Evolutionary conservation across 352 stramenopile species (phyloP), one percentile per base, ranked within the genome.

Genomic region (Phytophthora multivora): DNA sequence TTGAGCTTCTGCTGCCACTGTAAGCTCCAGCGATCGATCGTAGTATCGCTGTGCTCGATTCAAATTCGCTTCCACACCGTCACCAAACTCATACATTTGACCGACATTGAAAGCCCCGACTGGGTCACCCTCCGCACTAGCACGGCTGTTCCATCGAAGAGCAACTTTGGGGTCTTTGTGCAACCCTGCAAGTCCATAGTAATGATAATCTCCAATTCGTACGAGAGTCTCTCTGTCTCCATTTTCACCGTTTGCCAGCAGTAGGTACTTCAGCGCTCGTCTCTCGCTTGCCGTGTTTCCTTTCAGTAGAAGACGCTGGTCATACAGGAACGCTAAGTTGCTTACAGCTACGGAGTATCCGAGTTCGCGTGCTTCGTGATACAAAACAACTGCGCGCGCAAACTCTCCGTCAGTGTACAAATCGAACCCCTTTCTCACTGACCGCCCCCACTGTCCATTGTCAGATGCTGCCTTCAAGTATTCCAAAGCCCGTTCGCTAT

Each of bases 241-340:
- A 49, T 80, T 89, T 36, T 65, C 51, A 6, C 61, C 41, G 12
- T 54, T 70, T 11, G 84, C 63, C 23, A 64, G 48, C 0, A 65
- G 15, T 16, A 95, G 64, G 48, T 81, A 87, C 13, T 62, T 42
- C 9, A 89, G 19, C 0, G 80, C 77, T 41, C 69, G 60, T 13
- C 33, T 31, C 46, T 86, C 79, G 18, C 57, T 75, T 16, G 33
- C 40, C 0, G 40, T 10, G 25, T 77, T 45, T 4, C 63, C 66
- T 30, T 23, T 9, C 12, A 40, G 48, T 2, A 79, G 36, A n/a
- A 89, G 40, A 39, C 76, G 71, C 35, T 85, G 71, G 47, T 91
- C 83, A 45, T 91, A 92, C 40, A 95, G 35, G 46, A 85, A 95
- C 2, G 83, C 86, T 28, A 95, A 58, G 51, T 95, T 95, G 36